phyloP scores from a whole-genome alignment of 1,139 yeast species.

The Barnettozyma hawaiiensis region DNA sequence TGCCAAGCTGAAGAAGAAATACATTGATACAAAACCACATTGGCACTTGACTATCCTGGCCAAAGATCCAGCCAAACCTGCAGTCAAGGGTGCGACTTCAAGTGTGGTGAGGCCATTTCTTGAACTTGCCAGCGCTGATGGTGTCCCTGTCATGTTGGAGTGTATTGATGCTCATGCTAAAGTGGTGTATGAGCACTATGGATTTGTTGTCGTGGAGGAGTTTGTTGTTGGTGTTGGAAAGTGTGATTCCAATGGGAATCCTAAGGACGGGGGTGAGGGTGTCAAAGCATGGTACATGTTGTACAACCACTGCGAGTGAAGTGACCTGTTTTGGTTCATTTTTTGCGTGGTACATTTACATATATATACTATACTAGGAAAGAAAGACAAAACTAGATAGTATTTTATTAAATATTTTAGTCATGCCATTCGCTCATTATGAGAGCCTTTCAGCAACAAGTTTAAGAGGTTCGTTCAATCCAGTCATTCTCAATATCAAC shows the following conservation, averaged over 20 bases:
- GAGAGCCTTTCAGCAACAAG: not conserved
- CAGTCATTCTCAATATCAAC: not conserved
- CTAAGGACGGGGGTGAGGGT: slow-evolving; percentile 18
- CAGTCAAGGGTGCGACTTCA: slow-evolving; percentile 15
- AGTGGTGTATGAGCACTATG: slow-evolving; percentile 31
- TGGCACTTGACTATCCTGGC: slow-evolving; percentile 13
- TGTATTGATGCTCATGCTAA: slow-evolving; percentile 31
- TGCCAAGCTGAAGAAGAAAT: slow-evolving; percentile 4
- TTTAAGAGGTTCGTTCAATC: slow-evolving; percentile 2
- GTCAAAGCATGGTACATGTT: slow-evolving; percentile 23
- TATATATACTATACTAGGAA: too few relatives aligned
- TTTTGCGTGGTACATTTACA: too few relatives aligned
- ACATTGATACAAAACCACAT: slow-evolving; percentile 4
- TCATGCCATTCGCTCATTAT: too few relatives aligned
- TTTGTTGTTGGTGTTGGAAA: slow-evolving; percentile 28
- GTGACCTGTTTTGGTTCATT: too few relatives aligned
- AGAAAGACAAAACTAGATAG: too few relatives aligned
- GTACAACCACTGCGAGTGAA: slow-evolving; percentile 12
- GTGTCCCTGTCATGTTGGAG: slow-evolving; percentile 30
- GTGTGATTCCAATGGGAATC: slow-evolving; percentile 16
- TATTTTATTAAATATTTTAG: too few relatives aligned
- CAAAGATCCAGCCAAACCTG: slow-evolving; percentile 8
- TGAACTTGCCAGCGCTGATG: slow-evolving; percentile 27
- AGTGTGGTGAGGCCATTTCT: slow-evolving; percentile 18
- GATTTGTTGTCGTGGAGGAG: slow-evolving; percentile 27